Base-by-base conservation (phyloP, 257 asterid genomes). In the Anisodus acutangulus region DNA sequence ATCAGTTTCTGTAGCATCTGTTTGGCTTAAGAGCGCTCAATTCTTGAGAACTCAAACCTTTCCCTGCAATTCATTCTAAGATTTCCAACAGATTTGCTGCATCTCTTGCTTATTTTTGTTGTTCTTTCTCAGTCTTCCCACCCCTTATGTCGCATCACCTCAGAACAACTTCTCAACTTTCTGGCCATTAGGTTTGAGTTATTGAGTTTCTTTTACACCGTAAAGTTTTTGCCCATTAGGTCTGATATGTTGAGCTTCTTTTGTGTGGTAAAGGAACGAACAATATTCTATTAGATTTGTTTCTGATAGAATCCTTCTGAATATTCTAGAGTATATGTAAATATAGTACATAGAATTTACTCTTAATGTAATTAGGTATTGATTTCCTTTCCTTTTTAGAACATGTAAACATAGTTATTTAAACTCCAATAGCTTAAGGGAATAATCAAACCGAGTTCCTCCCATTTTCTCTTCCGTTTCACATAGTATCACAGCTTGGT, bases 101-200 rank as follows among this genome's bases (percentile, higher is more conserved):
- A 62, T 19, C 39, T 19, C 15, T 62, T 74, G 60, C 80, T 47
- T 47, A 11, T 74, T 74, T 74, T 74, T 47, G 43, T 55, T 47
- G 57, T 49, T 74, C 19, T 19, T 74, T 74, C 80, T 72, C 15
- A 72, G 80, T 72, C 41, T 74, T 74, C 60, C 49, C 41, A 71
- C 79, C 58, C 79, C 37, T 45, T 71, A 45, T 10, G 39, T 3
- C 15, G 79, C 58, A 10, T 45, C 79, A 71, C 58, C 39, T 71
- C 79, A 45, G 79, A 71, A 19, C 5, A 71, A 45, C 39, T 43
- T 71, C 39, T 71, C 26, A 35, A 19, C 41, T 72, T 49, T 47
- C 41, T 72, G 19, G 19, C 80, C 58, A 11, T 72, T 72, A 72
- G 11, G 80, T 47, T 72, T 47, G 60, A 72, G 60, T 45, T 72